Evolutionary conservation across 805 yeast genomes (phyloP).

Genomic region (Cyberlindnera misumaiensis): DNA sequence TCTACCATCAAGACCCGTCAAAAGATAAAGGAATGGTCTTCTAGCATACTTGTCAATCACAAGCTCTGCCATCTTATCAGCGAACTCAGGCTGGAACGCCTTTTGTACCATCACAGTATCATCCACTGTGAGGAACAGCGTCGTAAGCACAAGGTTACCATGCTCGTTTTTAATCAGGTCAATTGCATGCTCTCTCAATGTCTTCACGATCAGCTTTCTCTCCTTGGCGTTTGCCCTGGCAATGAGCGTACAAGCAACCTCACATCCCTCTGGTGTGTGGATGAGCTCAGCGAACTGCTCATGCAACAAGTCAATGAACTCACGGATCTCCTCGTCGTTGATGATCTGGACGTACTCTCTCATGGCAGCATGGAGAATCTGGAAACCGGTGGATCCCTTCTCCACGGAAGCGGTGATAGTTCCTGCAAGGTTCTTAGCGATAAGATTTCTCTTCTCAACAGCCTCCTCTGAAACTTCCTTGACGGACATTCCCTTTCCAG

Average conservation of each 20-base stretch:
- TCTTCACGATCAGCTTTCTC: slow-evolving; percentile 69
- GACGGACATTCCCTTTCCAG: slow-evolving; percentile 56
- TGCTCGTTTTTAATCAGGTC: slow-evolving; percentile 76
- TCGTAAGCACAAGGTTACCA: slow-evolving; percentile 76
- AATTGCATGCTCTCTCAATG: slow-evolving; percentile 68
- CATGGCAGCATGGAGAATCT: slow-evolving; percentile 94
- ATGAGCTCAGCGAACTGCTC: slow-evolving; percentile 93
- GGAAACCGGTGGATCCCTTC: slow-evolving; percentile 95
- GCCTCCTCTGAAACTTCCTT: slow-evolving; percentile 58
- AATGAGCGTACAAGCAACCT: slow-evolving; percentile 76
- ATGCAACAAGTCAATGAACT: slow-evolving; percentile 71
- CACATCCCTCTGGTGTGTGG: slow-evolving; percentile 91
- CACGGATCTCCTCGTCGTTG: slow-evolving; percentile 63
- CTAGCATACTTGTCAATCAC: slow-evolving; percentile 72
- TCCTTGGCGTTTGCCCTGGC: slow-evolving; percentile 88
- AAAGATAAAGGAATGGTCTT: slow-evolving; percentile 78
- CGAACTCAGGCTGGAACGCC: slow-evolving; percentile 57
- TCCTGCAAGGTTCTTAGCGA: slow-evolving; percentile 68
- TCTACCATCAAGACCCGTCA: slow-evolving; percentile 73
- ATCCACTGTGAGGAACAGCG: slow-evolving; percentile 81
- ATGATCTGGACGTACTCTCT: slow-evolving; percentile 75
- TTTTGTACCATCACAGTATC: slow-evolving; percentile 82
- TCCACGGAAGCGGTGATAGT: slow-evolving; percentile 87
- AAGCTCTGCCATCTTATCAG: slow-evolving; percentile 45
- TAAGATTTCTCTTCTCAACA: slow-evolving; percentile 70